Evolutionary conservation across 352 stramenopile species (phyloP).

Genomic region (Phytophthora capsici): DNA sequence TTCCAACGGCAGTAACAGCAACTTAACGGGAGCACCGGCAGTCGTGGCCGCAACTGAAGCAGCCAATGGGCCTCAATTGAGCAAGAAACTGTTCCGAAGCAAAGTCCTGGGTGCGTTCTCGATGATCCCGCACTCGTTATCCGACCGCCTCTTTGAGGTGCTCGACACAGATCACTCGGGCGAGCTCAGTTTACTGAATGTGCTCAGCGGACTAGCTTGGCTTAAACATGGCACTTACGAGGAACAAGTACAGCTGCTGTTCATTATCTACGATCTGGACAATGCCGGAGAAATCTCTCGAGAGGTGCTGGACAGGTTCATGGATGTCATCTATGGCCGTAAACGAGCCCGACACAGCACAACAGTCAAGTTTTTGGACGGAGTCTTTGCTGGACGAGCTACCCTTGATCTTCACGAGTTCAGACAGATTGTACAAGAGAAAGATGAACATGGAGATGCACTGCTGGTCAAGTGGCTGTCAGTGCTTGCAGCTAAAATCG

Average conservation of each 20-base stretch:
- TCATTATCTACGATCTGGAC: constrained; percentile 88
- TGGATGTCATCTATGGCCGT: constrained; percentile 86
- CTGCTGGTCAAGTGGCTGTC: constrained; percentile 74
- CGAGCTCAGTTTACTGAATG: constrained; percentile 64
- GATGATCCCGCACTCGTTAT: constrained; percentile 83
- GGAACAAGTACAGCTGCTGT: constrained; percentile 80
- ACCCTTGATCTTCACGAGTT: constrained; percentile 74
- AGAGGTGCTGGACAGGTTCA: constrained; percentile 80
- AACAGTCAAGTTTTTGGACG: constrained; percentile 65
- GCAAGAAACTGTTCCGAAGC: constrained; percentile 81
- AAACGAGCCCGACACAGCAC: constrained; percentile 44
- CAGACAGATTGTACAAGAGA: constrained; percentile 52
- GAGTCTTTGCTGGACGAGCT: constrained; percentile 53
- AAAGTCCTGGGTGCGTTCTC: constrained; percentile 82
- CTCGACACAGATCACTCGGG: constrained; percentile 75
- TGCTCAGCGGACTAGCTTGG: constrained; percentile 75
- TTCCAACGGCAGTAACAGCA: constrained; percentile 28
- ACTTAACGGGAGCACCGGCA: constrained; percentile 7
- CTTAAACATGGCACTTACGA: constrained; percentile 79
- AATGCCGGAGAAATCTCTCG: constrained; percentile 60
- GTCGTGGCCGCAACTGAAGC: constrained; percentile 8
- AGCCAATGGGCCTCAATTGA: constrained; percentile 32
- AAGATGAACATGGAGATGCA: constrained; percentile 60
- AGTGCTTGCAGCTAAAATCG: constrained; percentile 69
- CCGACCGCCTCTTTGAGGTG: constrained; percentile 85